Conservation (phyloP, 2,329 filamentous ascomycete species). For the Colletotrichum scovillei region DNA sequence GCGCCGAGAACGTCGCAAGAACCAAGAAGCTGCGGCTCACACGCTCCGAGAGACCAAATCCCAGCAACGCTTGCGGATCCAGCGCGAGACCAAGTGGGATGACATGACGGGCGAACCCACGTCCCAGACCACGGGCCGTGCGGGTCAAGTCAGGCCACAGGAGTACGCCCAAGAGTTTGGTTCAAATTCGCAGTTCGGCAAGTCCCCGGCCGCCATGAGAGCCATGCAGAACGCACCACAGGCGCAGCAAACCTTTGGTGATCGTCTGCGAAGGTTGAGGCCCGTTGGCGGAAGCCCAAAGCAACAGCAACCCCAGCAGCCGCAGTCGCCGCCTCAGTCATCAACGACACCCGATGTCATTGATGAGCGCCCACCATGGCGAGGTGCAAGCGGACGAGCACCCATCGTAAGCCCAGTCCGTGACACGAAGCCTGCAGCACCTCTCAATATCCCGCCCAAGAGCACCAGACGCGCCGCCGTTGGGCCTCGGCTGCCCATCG, state of each 20-base stretch:
- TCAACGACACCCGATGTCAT: constrained; percentile 38
- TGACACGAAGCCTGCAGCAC: constrained; percentile 67
- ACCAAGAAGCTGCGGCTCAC: constrained; percentile 50
- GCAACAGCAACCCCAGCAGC: constrained; percentile 35
- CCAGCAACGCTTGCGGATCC: constrained; percentile 46
- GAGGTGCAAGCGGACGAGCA: constrained; percentile 76
- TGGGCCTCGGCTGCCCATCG: constrained; percentile 38
- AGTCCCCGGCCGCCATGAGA: constrained; percentile 39
- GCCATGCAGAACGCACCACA: constrained; percentile 36
- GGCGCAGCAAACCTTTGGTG: constrained; percentile 51
- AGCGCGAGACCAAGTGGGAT: constrained; percentile 68
- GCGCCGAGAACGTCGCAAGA: constrained; percentile 62
- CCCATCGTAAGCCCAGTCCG: constrained; percentile 72
- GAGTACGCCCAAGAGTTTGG: constrained; percentile 55
- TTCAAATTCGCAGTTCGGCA: constrained; percentile 38
- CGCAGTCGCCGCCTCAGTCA: constrained; percentile 34
- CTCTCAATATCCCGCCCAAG: constrained; percentile 67
- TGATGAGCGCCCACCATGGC: constrained; percentile 72
- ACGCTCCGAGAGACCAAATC: constrained; percentile 53
- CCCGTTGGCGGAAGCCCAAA: constrained; percentile 36
- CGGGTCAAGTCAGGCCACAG: constrained; percentile 67
- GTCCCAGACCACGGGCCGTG: constrained; percentile 63
- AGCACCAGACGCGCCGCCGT: constrained; percentile 54
- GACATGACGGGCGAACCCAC: constrained; percentile 75
- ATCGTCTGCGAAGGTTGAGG: constrained; percentile 57